Base-by-base conservation (phyloP, 1,139 yeast species). In the Taphrina betulina region DNA sequence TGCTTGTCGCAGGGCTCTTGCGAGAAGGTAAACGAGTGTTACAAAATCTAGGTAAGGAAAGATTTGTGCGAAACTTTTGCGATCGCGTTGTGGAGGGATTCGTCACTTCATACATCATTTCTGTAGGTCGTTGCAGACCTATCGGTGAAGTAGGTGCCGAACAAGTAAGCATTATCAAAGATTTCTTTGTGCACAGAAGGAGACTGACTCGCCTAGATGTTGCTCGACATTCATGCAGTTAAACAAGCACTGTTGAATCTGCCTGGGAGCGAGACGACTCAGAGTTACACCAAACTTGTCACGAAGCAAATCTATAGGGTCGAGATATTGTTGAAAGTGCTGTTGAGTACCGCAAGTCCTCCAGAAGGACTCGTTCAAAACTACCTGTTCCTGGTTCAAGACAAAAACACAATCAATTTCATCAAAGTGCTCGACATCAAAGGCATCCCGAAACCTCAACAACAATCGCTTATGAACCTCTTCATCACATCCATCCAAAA, bases 11-110 rank as follows among this genome's bases (percentile, higher is more conserved):
- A 20, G 53, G 53, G 22, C 52, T 63, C 24, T 57, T 61, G 37
- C 31, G 57, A 16, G 51, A 54, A 26, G 63, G 60, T n/a, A 67
- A 71, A 31, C 64, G 76, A 12, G 79, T 83, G 1, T 71, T 87
- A 37, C 79, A 82, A 0, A 75, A 79, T 55, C 76, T 89, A 50
- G 79, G 83, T 36, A 78, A 94, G 63, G 89, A 82, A 38, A 74
- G 86, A 20, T 89, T 85, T 65, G 74, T 79, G 3, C 76, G 95
- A 62, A 83, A 83, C 65, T 77, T 87, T 54, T 78, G 89, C 67
- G 95, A 88, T 65, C 82, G 84, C 62, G 72, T 86, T 19, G 81
- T 87, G 22, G 97, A 89, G 58, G 66, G 78, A 46, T 70, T 87
- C 2, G 72, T 82, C 4, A 72, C 70, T 34, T 78, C 82, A n/a